phyloP scores from a whole-genome alignment of 352 stramenopile species.

The Globisporangium ultimum region DNA sequence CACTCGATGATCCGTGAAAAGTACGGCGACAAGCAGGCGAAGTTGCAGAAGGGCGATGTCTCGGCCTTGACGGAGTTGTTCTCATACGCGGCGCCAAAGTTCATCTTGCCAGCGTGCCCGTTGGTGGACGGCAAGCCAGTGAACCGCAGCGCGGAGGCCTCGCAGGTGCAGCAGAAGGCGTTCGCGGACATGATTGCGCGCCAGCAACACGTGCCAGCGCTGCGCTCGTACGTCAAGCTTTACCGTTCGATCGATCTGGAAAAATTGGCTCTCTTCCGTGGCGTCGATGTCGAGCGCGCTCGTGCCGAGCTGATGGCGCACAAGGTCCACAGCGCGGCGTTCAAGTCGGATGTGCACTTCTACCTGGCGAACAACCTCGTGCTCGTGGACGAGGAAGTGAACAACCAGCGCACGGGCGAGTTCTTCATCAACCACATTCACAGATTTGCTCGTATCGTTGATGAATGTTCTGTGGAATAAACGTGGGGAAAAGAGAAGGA shows the following conservation, averaged over 20 bases:
- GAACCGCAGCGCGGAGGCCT: slow-evolving; percentile 61
- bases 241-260: slow-evolving; percentile 95
- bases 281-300: slow-evolving; percentile 64
- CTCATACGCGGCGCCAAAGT: slow-evolving; percentile 93
- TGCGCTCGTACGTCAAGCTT: slow-evolving; percentile 95
- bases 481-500: neutral
- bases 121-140: slow-evolving; percentile 42
- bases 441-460: slow-evolving; percentile 83
- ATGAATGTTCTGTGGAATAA: slow-evolving; percentile 68
- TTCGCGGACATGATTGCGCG: slow-evolving; percentile 90
- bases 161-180: slow-evolving; percentile 72
- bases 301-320: slow-evolving; percentile 78
- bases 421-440: slow-evolving; percentile 91
- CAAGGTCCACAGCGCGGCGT: slow-evolving; percentile 60
- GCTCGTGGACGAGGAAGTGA: slow-evolving; percentile 81
- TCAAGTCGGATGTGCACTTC: slow-evolving; percentile 83
- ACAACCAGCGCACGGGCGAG: slow-evolving; percentile 83
- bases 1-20: slow-evolving; percentile 92
- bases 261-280: slow-evolving; percentile 93
- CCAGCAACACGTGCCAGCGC: slow-evolving; percentile 86
- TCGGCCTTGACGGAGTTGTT: slow-evolving; percentile 89
- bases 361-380: slow-evolving; percentile 76
- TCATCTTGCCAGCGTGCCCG: slow-evolving; percentile 87
- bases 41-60: slow-evolving; percentile 81
- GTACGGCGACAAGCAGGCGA: slow-evolving; percentile 89